These are phyloP conservation scores for Hericium rajendrae DNA, from an alignment of 768 basidiomycete species.

Conservation along the genomic window DNA sequence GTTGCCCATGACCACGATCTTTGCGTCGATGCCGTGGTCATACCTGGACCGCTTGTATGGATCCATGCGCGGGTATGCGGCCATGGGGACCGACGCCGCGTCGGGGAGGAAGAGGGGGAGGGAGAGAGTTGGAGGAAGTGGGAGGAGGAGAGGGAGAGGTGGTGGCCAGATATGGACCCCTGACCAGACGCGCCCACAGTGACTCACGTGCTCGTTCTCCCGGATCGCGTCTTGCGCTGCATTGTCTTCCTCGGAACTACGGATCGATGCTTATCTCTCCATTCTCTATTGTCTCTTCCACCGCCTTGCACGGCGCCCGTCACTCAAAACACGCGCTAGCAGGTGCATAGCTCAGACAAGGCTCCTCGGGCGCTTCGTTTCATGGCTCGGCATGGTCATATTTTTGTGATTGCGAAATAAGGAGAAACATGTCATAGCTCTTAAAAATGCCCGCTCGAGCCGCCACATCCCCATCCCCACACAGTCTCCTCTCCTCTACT, in stretches of 20 bases:
- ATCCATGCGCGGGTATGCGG: constrained; percentile 51
- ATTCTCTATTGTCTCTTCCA: neutral
- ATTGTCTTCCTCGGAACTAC: neutral
- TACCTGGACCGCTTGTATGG: constrained; percentile 60
- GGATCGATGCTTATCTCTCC: neutral
- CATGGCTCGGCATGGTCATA: neutral
- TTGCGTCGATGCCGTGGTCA: constrained; percentile 84
- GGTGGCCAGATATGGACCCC: constrained; percentile 6
- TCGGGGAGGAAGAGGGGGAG: constrained; percentile 34
- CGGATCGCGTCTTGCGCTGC: neutral
- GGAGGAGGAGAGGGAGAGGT: constrained; percentile 24
- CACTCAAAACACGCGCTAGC: neutral
- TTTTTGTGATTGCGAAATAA: constrained; percentile 15
- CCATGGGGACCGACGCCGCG: constrained; percentile 31
- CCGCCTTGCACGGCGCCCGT: neutral
- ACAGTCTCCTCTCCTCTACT: constrained; percentile 30
- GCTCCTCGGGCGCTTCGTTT: neutral
- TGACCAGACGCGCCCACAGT: neutral
- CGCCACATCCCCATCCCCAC: neutral
- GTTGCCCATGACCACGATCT: constrained; percentile 94
- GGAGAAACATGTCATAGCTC: constrained; percentile 21
- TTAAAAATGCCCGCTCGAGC: constrained; percentile 17
- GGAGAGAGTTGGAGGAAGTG: constrained; percentile 21
- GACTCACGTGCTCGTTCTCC: neutral
- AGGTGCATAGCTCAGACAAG: neutral